Percentiles rank a stretch among this genome's conserved stretches.
Evolutionary conservation across 257 asterid species (phyloP).

Genomic region (Nicotiana tabacum): DNA sequence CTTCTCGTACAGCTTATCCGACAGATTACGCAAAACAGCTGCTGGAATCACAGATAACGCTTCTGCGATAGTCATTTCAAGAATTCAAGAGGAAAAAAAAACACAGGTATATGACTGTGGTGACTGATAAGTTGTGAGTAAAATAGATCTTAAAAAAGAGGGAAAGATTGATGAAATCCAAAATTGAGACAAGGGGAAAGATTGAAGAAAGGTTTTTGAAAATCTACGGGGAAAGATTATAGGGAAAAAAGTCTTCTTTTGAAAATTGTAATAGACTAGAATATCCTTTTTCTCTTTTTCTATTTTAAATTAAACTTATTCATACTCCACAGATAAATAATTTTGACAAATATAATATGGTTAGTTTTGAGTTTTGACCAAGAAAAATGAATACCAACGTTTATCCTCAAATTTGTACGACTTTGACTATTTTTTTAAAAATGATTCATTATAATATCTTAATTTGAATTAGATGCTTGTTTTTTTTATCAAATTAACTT

Average conservation of each 20-base stretch:
- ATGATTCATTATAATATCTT: neutral
- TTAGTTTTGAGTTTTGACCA: neutral
- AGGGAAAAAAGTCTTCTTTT: neutral
- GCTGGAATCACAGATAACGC: conserved; percentile 71
- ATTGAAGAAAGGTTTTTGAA: neutral
- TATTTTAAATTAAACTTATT: neutral
- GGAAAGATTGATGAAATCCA: neutral
- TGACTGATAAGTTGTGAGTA: neutral
- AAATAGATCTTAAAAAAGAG: neutral
- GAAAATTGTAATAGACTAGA: neutral
- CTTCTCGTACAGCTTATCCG: conserved; percentile 96
- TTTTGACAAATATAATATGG: neutral
- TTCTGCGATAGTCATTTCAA: conserved; percentile 33
- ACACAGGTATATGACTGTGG: neutral
- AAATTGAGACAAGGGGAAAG: neutral
- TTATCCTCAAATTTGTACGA: neutral
- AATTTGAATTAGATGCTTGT: neutral
- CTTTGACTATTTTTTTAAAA: neutral
- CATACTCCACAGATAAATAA: neutral
- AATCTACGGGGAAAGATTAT: neutral
- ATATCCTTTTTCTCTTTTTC: neutral
- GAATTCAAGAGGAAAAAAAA: neutral
- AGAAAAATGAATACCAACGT: neutral
- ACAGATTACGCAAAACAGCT: conserved; percentile 82
- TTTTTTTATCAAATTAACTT: neutral